A percentile compares a stretch with the other conserved stretches of the same genome.
Evolutionary conservation across 768 basidiomycete species (phyloP).

Genomic region (Lactarius hatsudake): DNA sequence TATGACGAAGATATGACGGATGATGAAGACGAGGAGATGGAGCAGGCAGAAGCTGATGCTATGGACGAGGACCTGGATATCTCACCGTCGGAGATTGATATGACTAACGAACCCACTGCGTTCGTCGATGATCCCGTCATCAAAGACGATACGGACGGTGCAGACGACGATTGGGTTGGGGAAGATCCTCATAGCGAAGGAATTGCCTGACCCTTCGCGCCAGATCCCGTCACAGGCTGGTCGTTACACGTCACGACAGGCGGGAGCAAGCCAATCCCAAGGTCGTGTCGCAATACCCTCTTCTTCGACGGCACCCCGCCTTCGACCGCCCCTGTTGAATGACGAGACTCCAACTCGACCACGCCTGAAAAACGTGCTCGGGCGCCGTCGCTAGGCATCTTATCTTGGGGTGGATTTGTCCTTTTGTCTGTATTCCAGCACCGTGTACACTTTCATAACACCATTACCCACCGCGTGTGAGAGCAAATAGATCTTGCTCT

Average conservation of each 20-base stretch:
- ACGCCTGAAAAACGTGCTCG: constrained; percentile 44
- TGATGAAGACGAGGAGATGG: constrained; percentile 48
- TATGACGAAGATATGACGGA: constrained; percentile 69
- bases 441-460: background rate
- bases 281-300: constrained; percentile 14
- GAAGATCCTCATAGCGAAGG: constrained; percentile 13
- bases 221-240: background rate
- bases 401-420: background rate
- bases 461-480: constrained; percentile 4
- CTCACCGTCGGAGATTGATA: constrained; percentile 28
- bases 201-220: background rate
- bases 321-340: constrained; percentile 39
- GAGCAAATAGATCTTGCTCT: constrained; percentile 18
- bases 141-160: constrained; percentile 6
- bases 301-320: constrained; percentile 33
- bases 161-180: constrained; percentile 19
- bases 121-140: constrained; percentile 32
- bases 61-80: constrained; percentile 66
- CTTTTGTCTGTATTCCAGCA: background rate
- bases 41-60: constrained; percentile 61
- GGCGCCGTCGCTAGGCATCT: constrained; percentile 46
- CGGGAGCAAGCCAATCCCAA: constrained; percentile 17
- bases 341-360: constrained; percentile 65
- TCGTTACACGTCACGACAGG: constrained; percentile 13
- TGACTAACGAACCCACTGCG: constrained; percentile 29